phyloP scores from a whole-genome alignment of 2,329 filamentous ascomycete genomes.

The Sarocladiaceae sp. region DNA sequence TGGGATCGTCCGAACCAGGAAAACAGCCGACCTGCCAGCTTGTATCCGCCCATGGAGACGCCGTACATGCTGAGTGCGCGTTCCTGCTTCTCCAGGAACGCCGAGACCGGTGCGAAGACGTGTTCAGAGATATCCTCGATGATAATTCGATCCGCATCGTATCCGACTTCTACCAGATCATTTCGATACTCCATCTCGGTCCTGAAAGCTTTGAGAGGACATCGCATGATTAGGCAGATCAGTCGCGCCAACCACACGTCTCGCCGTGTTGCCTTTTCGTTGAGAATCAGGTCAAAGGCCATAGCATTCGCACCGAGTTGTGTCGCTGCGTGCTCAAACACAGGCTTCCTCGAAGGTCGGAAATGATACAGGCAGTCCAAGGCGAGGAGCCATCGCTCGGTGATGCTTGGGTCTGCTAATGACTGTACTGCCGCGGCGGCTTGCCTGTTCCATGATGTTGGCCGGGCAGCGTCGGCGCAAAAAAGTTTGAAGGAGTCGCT shows the following conservation, averaged over 20 bases:
- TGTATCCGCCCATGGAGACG: conserved; percentile 29
- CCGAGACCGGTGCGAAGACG: conserved; percentile 44
- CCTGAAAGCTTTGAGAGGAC: conserved; percentile 42
- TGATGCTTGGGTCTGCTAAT: conserved; percentile 18
- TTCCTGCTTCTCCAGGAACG: conserved; percentile 33
- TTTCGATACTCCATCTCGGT: conserved; percentile 37
- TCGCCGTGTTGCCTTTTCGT: conserved; percentile 20
- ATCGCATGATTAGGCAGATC: conserved; percentile 39
- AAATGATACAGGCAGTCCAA: conserved; percentile 54
- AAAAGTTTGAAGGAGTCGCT: conserved; percentile 31
- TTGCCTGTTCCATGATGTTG: conserved; percentile 31
- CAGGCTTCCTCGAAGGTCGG: conserved; percentile 39
- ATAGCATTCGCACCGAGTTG: conserved; percentile 42
- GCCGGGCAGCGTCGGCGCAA: conserved; percentile 42
- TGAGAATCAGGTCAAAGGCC: conserved; percentile 47
- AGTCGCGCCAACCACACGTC: conserved; percentile 30
- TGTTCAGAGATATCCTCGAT: conserved; percentile 45
- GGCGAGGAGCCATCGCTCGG: conserved; percentile 44
- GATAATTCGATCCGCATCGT: conserved; percentile 31
- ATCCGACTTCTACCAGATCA: conserved; percentile 41
- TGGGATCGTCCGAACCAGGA: conserved; percentile 29
- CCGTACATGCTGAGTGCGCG: conserved; percentile 26
- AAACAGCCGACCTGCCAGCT: conserved; percentile 30
- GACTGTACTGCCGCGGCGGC: conserved; percentile 20
- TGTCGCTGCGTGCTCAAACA: conserved; percentile 35